Base-by-base conservation (phyloP, 1,284 basidiomycete genomes). In the Stereum hirsutum region DNA sequence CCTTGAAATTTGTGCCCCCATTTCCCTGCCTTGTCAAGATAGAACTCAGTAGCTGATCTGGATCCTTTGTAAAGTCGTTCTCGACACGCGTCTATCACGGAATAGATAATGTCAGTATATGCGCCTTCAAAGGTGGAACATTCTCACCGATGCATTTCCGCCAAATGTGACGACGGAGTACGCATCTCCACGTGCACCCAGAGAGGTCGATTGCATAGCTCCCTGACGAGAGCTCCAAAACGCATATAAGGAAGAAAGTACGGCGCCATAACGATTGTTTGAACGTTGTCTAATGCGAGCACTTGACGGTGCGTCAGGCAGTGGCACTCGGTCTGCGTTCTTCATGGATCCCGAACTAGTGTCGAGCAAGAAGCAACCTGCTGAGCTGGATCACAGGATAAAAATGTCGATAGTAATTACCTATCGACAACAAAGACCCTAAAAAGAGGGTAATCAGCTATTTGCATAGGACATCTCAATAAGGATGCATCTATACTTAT, bases 101-200 rank as follows among this genome's bases (percentile, higher is more conserved):
- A 57, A 51, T 80, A 81, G 11, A 79, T 52, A 19, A 80, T 49
- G 35, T 81, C 64, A 17, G 70, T 75, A 50, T 81, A 81, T 2
- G 78, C 64, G 46, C 81, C 78, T 28, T 72, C 42, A 8, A 43
- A 56, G 3, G 51, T n/a, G 15, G 37, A 14, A n/a, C 15, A 7
- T n/a, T n/a, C 39, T 20, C 20, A 35, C 33, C 10, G 15, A 20
- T 7, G 33, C 33, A 10, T n/a, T 17, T 4, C 33, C 21, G 5
- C 33, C 21, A 6, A 35, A 35, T 11, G 33, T 35, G 5, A 35
- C 33, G 12, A 35, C 33, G 3, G 33, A 35, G 28, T 35, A 35
- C 15, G 24, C 20, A 38, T 38, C 36, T 2, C 21, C 14, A 5
- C 37, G 25, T 11, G 37, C 56, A 12, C 34, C 45, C 33, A 58